Percentiles rank a stretch among this genome's conserved stretches.
These are phyloP conservation scores for Esteya vermicola DNA, from an alignment of 2,329 filamentous ascomycete species.

Conservation along the genomic window DNA sequence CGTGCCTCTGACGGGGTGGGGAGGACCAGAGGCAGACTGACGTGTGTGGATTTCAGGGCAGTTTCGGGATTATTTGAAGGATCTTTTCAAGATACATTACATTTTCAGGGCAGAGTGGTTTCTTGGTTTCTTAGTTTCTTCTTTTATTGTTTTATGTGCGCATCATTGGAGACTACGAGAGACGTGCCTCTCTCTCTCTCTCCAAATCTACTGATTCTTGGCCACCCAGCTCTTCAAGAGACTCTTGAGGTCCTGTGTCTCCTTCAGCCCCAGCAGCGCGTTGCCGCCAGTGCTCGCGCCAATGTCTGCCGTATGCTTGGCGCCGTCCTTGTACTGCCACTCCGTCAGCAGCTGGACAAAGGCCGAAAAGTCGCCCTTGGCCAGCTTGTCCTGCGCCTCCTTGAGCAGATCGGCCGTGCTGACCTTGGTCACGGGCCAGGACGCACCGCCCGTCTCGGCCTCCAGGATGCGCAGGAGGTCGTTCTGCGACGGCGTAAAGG, in stretches of 20 bases:
- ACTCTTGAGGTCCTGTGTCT: slow-evolving; percentile 10
- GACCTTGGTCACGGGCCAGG: slow-evolving; percentile 28
- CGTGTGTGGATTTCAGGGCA: too few species aligned
- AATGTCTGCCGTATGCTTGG: slow-evolving; percentile 16
- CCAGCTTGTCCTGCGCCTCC: slow-evolving; percentile 25
- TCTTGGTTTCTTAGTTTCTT: background rate
- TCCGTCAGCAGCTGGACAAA: slow-evolving; percentile 16
- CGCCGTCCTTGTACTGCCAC: slow-evolving; percentile 21
- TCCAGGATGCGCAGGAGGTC: slow-evolving; percentile 40
- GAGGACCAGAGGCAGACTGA: slow-evolving; percentile 25
- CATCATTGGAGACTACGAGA: background rate
- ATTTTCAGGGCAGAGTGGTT: too few species aligned
- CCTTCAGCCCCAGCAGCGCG: slow-evolving; percentile 13
- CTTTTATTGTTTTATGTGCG: background rate
- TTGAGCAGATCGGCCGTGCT: slow-evolving; percentile 20
- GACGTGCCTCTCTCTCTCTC: background rate
- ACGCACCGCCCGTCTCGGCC: slow-evolving; percentile 27
- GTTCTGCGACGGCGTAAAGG: slow-evolving; percentile 42
- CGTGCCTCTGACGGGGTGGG: slow-evolving; percentile 50
- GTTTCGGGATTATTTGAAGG: too few species aligned
- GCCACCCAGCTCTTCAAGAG: slow-evolving; percentile 8
- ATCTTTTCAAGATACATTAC: too few species aligned
- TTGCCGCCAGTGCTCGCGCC: slow-evolving; percentile 11
- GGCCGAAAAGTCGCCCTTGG: slow-evolving; percentile 22
- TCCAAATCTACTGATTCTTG: background rate